A percentile compares a stretch with the other conserved stretches of the same genome.
These are phyloP conservation scores for Pichia eremophila DNA, from an alignment of 805 yeast genomes.

Conservation along the genomic window DNA sequence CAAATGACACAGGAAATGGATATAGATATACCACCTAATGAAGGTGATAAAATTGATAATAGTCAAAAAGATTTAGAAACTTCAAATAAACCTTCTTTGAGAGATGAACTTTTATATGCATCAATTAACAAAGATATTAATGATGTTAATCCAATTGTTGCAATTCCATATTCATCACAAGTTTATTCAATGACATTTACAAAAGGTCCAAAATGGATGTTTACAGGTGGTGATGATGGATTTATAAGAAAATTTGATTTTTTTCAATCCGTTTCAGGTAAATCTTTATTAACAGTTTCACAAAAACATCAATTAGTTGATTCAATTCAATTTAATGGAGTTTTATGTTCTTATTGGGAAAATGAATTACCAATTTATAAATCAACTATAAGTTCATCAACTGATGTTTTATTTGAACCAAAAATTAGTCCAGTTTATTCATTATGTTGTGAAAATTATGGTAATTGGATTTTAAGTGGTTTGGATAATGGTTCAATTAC, in stretches of 20 bases:
- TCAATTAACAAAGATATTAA: conserved; percentile 36
- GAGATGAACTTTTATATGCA: conserved; percentile 26
- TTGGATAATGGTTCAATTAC: conserved; percentile 78
- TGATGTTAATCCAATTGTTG: conserved; percentile 77
- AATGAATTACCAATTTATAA: conserved; percentile 76
- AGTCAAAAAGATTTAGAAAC: too few relatives aligned
- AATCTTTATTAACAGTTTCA: conserved; percentile 77
- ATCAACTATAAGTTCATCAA: conserved; percentile 15
- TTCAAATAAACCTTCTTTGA: too few relatives aligned
- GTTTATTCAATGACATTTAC: conserved; percentile 73
- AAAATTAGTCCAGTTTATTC: conserved; percentile 78
- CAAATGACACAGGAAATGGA: too few relatives aligned
- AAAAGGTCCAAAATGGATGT: conserved; percentile 74
- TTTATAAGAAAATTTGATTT: conserved; percentile 85
- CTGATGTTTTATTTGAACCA: conserved; percentile 27
- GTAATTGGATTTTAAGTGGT: conserved; percentile 80
- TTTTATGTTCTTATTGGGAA: conserved; percentile 83
- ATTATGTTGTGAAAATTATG: conserved; percentile 72
- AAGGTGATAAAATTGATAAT: neutral
- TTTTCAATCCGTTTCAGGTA: conserved; percentile 76
- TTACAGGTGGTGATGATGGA: conserved; percentile 96
- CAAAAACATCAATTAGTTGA: conserved; percentile 87
- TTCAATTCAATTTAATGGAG: conserved; percentile 76
- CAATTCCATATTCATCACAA: conserved; percentile 72
- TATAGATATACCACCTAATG: too few relatives aligned